A percentile compares a stretch with the other conserved stretches of the same genome.
Conservation (phyloP, 441 rosid species). For the Syzygium malaccense region DNA sequence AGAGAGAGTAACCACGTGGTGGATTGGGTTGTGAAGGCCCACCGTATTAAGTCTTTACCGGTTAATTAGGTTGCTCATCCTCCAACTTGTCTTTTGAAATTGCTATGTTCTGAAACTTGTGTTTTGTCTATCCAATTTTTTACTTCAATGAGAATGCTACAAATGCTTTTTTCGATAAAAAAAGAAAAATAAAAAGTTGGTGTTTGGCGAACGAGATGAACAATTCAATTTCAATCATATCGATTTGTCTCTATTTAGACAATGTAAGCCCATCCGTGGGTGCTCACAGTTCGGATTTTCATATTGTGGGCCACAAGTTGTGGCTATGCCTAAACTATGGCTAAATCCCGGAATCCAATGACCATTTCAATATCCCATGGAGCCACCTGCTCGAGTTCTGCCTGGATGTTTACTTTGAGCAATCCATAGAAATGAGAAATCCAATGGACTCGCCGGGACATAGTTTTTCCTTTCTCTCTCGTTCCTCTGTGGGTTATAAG, state of each 20-base stretch:
- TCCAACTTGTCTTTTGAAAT: too few relatives aligned
- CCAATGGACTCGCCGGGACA: neutral
- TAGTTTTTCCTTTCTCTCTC: neutral
- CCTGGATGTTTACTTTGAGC: neutral
- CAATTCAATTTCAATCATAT: neutral
- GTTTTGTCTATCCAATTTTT: too few relatives aligned
- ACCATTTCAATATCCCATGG: neutral
- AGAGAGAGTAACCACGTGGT: too few relatives aligned
- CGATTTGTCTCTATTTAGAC: neutral
- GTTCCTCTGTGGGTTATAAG: neutral
- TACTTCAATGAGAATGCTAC: too few relatives aligned
- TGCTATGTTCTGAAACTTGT: too few relatives aligned
- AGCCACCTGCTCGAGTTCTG: neutral
- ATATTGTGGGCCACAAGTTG: too few relatives aligned
- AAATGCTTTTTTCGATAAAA: too few relatives aligned
- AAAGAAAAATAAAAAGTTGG: neutral
- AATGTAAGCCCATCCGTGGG: neutral
- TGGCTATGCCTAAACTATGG: too few relatives aligned
- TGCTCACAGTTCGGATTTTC: too few relatives aligned
- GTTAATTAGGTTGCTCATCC: too few relatives aligned
- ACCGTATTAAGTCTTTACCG: too few relatives aligned
- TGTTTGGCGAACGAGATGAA: neutral
- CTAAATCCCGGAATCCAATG: neutral
- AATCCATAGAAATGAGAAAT: neutral
- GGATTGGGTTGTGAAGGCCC: too few relatives aligned